Evolutionary conservation across 1,139 yeast genomes (phyloP), one percentile per base, ranked within the genome.

Genomic region (Yamadazyma diospyri): DNA sequence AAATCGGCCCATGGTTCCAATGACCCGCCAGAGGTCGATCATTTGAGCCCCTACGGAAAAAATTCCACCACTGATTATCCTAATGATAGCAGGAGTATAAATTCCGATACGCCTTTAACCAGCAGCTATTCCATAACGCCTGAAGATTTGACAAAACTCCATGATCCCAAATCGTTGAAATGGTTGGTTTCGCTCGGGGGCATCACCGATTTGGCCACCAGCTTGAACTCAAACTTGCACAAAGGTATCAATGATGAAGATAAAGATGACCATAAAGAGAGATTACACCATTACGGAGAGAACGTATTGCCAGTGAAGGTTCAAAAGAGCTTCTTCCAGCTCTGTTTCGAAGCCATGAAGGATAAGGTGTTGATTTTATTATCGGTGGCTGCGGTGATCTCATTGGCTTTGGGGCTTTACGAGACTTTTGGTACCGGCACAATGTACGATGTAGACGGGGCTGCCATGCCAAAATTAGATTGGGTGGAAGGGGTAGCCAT

Each of bases 401-500:
- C 97, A 0, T 70, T 94, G 33, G 94, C 95, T 0, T 65, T 94
- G 36, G 99, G 98, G 0, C 64, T 92, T 14, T 94, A 94, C 57
- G 95, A 92, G 59, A 81, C 95, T 2, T 82, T 88, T 60, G 96
- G 94, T 25, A 85, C 84, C 45, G 88, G 81, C 0, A 69, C 88
- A 0, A 77, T 77, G 49, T 73, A 74, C 48, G 97, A 89, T 53
- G 80, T 75, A 9, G 85, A 86, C 45, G 94, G 95, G 16, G 66
- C 75, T 16, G 65, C 76, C 13, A 54, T 80, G 35, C 96, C 96
- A 12, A 76, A 78, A 47, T 92, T 89, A 17, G 95, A 88, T 53
- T 88, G 97, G 97, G 96, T 94, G 30, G 99, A 92, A 64, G 99
- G 99, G 45, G 95, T 89, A 26, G 98, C 98, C 26, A 94, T 94